phyloP scores from a whole-genome alignment of 257 asterid genomes.

The Cordia subcordata region DNA sequence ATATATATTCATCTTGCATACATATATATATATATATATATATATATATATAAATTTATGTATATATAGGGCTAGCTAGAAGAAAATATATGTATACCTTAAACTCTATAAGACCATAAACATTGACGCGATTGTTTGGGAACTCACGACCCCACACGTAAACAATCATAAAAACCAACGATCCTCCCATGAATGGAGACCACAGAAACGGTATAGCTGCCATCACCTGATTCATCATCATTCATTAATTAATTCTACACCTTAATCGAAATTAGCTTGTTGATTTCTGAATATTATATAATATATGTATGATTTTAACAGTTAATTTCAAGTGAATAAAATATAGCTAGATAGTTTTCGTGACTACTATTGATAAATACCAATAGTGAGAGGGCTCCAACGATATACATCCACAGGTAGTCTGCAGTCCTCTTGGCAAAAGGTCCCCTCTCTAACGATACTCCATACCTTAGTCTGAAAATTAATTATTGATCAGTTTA shows the following conservation, averaged over 20 bases:
- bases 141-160: conserved; percentile 54
- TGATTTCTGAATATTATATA: no score
- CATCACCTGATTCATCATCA: conserved; percentile 38
- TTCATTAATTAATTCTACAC: no score
- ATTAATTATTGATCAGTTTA: neutral
- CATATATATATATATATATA: no score
- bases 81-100: conserved; percentile 27
- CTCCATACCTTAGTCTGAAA: conserved; percentile 40
- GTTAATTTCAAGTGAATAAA: no score
- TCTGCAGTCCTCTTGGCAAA: conserved; percentile 55
- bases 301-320: no score
- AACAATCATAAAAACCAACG: conserved; percentile 34
- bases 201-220: conserved; percentile 37
- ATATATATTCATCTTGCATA: no score
- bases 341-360: no score
- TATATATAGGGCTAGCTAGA: no score
- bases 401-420: conserved; percentile 41
- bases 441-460: conserved; percentile 48
- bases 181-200: conserved; percentile 43
- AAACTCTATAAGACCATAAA: conserved; percentile 40
- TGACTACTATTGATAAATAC: no score
- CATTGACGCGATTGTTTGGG: conserved; percentile 44
- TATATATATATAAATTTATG: no score
- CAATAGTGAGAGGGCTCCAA: conserved; percentile 40
- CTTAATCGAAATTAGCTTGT: no score